Evolutionary conservation across 73 alveolate genomes (phyloP).

Genomic region (Blepharisma japonicum): DNA sequence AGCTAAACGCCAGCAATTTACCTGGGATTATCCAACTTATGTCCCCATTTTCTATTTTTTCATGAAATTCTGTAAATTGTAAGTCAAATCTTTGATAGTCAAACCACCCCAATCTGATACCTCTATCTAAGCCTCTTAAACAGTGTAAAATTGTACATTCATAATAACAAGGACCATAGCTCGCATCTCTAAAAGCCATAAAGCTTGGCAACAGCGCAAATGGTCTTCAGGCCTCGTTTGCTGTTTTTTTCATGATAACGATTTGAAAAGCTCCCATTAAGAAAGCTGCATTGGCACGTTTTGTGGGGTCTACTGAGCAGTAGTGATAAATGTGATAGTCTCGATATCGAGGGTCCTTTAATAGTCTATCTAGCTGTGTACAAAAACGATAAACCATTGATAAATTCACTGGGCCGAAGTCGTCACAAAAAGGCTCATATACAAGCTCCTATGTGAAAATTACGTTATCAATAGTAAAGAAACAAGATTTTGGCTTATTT

Average conservation of each 20-base stretch:
- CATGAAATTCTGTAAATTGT: slow-evolving; percentile 41
- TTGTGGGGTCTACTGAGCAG: slow-evolving; percentile 30
- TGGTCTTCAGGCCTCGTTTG: slow-evolving; percentile 59
- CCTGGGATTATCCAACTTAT: slow-evolving; percentile 61
- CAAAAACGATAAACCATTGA: slow-evolving; percentile 68
- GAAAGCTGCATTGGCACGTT: slow-evolving; percentile 42
- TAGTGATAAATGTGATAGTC: slow-evolving; percentile 37
- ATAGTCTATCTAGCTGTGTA: slow-evolving; percentile 50
- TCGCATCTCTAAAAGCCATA: slow-evolving; percentile 49
- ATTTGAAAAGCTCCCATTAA: slow-evolving; percentile 79
- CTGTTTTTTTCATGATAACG: slow-evolving; percentile 47
- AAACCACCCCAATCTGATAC: slow-evolving; percentile 60
- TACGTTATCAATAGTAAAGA: slow-evolving; percentile 83
- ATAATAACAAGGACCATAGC: slow-evolving; percentile 46
- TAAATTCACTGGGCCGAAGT: slow-evolving; percentile 78
- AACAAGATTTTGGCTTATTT: slow-evolving; percentile 78
- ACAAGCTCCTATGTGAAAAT: slow-evolving; percentile 43
- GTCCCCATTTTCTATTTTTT: slow-evolving; percentile 58
- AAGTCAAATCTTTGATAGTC: slow-evolving; percentile 48
- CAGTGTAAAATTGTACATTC: slow-evolving; percentile 65
- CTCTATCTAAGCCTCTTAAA: slow-evolving; percentile 64
- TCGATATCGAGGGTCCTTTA: slow-evolving; percentile 31
- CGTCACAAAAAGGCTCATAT: slow-evolving; percentile 65
- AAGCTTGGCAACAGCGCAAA: slow-evolving; percentile 44
- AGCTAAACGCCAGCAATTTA: slow-evolving; percentile 58